phyloP scores from a whole-genome alignment of 1,284 basidiomycete species.

The Tremellales sp. region DNA sequence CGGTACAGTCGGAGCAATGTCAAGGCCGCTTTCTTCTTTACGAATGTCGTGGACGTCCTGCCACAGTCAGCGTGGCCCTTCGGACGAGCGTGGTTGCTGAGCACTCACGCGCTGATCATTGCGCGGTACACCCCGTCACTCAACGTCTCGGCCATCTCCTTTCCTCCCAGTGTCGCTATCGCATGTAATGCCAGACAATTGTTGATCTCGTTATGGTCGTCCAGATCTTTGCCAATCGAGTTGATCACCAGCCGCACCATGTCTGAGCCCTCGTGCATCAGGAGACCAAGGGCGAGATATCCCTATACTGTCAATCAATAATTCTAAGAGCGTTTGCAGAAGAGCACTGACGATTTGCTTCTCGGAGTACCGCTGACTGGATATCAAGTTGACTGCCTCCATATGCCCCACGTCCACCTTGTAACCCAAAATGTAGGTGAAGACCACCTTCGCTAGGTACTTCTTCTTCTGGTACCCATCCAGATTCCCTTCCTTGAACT shows the following conservation, averaged over 20 bases:
- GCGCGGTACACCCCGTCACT: slow-evolving; percentile 89
- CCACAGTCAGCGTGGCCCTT: not conserved
- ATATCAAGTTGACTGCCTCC: slow-evolving; percentile 98
- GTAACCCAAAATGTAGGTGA: slow-evolving; percentile 98
- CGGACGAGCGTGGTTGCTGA: not conserved
- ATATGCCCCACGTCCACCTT: slow-evolving; percentile 98
- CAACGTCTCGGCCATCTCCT: slow-evolving; percentile 96
- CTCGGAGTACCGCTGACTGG: slow-evolving; percentile 92
- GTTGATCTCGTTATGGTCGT: slow-evolving; percentile 89
- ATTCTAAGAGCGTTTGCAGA: too few relatives aligned
- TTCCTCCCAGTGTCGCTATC: slow-evolving; percentile 95
- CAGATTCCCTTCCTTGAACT: slow-evolving; percentile 97
- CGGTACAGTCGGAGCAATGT: slow-evolving; percentile 89
- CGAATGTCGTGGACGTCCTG: slow-evolving; percentile 89
- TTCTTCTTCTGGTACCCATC: slow-evolving; percentile 99
- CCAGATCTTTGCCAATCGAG: slow-evolving; percentile 94
- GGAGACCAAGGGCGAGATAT: slow-evolving; percentile 90
- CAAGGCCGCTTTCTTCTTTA: slow-evolving; percentile 97
- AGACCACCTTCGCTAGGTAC: slow-evolving; percentile 87
- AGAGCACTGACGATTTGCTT: slow-evolving; percentile 89
- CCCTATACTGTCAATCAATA: slow-evolving; percentile 56
- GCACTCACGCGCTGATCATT: slow-evolving; percentile 85
- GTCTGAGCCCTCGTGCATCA: slow-evolving; percentile 99
- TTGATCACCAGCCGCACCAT: slow-evolving; percentile 93
- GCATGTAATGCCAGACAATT: slow-evolving; percentile 97